Conservation (phyloP, 768 basidiomycete species). For the Suillus hirtellus region DNA sequence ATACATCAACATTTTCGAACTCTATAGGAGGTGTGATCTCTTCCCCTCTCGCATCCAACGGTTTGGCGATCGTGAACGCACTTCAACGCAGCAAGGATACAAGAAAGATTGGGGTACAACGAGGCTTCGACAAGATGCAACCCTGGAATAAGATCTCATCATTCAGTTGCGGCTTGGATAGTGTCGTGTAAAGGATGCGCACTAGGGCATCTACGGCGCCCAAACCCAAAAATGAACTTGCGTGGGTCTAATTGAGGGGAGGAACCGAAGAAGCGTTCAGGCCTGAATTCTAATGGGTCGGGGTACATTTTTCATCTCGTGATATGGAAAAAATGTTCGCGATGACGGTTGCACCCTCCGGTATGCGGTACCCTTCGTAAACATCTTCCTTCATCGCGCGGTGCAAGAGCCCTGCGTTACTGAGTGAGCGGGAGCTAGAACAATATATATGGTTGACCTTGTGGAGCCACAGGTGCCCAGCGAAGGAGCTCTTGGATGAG, state of each 20-base stretch:
- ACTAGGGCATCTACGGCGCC: not conserved
- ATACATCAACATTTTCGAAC: not conserved
- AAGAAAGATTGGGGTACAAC: not conserved
- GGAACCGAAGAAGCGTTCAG: not conserved
- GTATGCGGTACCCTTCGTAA: not conserved
- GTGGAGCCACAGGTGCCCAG: conserved; percentile 20
- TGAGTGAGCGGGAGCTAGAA: not conserved
- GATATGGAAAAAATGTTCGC: not conserved
- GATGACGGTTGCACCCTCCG: not conserved
- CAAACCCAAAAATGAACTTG: not conserved
- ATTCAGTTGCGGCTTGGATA: not conserved
- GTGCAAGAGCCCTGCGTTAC: not conserved
- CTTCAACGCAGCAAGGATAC: not conserved
- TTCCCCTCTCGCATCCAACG: not conserved
- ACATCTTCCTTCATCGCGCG: not conserved
- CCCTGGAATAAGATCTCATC: not conserved
- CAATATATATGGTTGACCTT: not conserved
- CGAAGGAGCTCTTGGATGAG: conserved; percentile 26
- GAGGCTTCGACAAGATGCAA: not conserved
- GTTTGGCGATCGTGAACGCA: not conserved
- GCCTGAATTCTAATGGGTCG: not conserved
- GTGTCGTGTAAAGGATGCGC: not conserved
- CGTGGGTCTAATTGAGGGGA: not conserved
- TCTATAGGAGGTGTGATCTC: not conserved
- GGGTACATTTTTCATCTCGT: not conserved